Evolutionary conservation across 2,329 filamentous ascomycete species (phyloP).

Genomic region (Penicillium sp.): DNA sequence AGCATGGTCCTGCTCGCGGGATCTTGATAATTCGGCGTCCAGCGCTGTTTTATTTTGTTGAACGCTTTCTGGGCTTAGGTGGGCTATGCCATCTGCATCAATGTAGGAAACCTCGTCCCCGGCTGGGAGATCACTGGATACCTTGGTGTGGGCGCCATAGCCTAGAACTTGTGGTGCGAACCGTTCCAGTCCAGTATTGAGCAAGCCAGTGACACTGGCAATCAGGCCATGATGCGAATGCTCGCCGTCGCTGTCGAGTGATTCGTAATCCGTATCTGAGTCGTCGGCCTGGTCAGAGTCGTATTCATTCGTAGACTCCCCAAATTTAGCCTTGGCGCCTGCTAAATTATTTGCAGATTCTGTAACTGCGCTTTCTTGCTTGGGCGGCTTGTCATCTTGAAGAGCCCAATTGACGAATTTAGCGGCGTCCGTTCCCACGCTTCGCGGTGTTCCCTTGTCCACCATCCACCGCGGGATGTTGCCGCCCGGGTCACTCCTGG

Average conservation of each 20-base stretch:
- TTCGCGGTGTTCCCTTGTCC: slow-evolving; percentile 74
- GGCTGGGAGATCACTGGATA: slow-evolving; percentile 7
- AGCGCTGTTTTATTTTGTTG: background rate
- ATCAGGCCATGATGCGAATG: slow-evolving; percentile 29
- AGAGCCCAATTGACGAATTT: slow-evolving; percentile 76
- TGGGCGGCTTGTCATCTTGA: slow-evolving; percentile 40
- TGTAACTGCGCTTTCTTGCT: slow-evolving; percentile 11
- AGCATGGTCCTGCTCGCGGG: slow-evolving; percentile 11
- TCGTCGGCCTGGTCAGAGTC: slow-evolving; percentile 10
- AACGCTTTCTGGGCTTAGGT: background rate
- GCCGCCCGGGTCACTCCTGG: slow-evolving; percentile 76
- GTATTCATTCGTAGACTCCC: slow-evolving; percentile 1
- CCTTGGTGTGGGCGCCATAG: slow-evolving; percentile 36
- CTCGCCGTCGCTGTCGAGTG: slow-evolving; percentile 12
- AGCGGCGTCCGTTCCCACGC: slow-evolving; percentile 67
- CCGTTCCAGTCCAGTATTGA: slow-evolving; percentile 42
- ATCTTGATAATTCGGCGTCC: background rate
- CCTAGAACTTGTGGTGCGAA: slow-evolving; percentile 45
- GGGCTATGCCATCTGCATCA: background rate
- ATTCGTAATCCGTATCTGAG: slow-evolving; percentile 15
- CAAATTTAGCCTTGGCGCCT: background rate
- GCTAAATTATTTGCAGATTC: background rate
- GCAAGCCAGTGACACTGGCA: slow-evolving; percentile 29
- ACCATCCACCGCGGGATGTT: slow-evolving; percentile 84
- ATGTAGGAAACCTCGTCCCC: background rate